Percentiles rank a stretch among this genome's conserved stretches.
phyloP scores from a whole-genome alignment of 2,329 filamentous ascomycete genomes.

The Didymosphaeria variabile region DNA sequence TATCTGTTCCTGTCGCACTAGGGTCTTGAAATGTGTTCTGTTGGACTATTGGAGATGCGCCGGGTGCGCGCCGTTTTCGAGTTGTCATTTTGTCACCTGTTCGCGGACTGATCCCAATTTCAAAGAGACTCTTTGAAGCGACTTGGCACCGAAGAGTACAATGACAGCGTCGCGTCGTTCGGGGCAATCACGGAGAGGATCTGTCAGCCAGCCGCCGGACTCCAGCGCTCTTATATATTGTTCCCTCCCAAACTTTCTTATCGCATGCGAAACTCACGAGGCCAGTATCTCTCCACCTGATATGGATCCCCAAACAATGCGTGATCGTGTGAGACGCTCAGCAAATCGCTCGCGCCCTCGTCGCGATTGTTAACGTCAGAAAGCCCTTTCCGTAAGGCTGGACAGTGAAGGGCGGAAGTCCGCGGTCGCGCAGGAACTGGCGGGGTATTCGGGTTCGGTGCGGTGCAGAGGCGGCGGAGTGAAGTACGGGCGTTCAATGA shows the following conservation, averaged over 20 bases:
- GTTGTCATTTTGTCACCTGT: constrained; percentile 36
- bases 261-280: constrained; percentile 11
- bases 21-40: constrained; percentile 59
- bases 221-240: constrained; percentile 5
- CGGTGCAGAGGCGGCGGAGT: not conserved
- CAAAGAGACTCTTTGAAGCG: not conserved
- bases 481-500: not conserved
- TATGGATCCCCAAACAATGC: constrained; percentile 1
- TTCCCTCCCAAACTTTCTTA: constrained; percentile 6
- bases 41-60: constrained; percentile 70
- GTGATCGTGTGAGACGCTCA: constrained; percentile 2
- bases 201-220: constrained; percentile 9
- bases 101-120: not conserved
- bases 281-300: not conserved
- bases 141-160: not conserved
- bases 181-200: not conserved
- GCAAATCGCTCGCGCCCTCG: constrained; percentile 4
- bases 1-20: constrained; percentile 48
- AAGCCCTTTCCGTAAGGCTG: constrained; percentile 15
- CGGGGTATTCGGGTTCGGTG: constrained; percentile 4
- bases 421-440: constrained; percentile 9
- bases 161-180: constrained; percentile 5
- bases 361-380: constrained; percentile 6
- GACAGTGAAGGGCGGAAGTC: constrained; percentile 11
- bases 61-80: constrained; percentile 79